These are phyloP conservation scores for Terana coerulea DNA, from an alignment of 768 basidiomycete genomes.

Conservation along the genomic window DNA sequence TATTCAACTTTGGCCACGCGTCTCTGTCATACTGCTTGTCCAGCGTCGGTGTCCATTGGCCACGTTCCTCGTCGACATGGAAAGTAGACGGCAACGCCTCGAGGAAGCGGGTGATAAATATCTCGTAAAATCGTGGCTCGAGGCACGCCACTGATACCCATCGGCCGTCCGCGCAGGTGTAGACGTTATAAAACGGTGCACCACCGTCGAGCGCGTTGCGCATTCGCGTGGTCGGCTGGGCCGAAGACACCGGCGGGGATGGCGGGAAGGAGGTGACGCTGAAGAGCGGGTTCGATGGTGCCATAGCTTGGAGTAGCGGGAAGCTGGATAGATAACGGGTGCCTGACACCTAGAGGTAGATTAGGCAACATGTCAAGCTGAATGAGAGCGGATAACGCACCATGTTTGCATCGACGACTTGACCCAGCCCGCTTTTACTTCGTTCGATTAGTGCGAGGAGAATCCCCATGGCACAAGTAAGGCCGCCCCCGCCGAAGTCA, in stretches of 20 bases:
- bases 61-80: constrained; percentile 35
- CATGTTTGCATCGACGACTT: constrained; percentile 77
- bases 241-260: background rate
- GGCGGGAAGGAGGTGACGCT: constrained; percentile 19
- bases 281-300: constrained; percentile 22
- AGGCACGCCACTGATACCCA: constrained; percentile 79
- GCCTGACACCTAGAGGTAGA: constrained; percentile 62
- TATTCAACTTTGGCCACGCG: constrained; percentile 50
- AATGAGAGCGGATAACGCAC: constrained; percentile 29
- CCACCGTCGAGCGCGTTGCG: constrained; percentile 69
- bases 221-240: constrained; percentile 18
- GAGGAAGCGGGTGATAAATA: constrained; percentile 55
- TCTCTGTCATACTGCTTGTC: constrained; percentile 41
- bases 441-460: constrained; percentile 73
- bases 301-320: constrained; percentile 49
- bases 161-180: constrained; percentile 65
- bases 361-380: background rate
- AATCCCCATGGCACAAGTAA: constrained; percentile 68
- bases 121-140: constrained; percentile 67
- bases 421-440: constrained; percentile 59
- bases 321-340: constrained; percentile 74
- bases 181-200: constrained; percentile 73
- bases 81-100: constrained; percentile 44
- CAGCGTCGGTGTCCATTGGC: constrained; percentile 49
- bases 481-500: constrained; percentile 81